Conservation (phyloP, 2,329 filamentous ascomycete genomes). For the Aspergillus brunneoviolaceus region DNA sequence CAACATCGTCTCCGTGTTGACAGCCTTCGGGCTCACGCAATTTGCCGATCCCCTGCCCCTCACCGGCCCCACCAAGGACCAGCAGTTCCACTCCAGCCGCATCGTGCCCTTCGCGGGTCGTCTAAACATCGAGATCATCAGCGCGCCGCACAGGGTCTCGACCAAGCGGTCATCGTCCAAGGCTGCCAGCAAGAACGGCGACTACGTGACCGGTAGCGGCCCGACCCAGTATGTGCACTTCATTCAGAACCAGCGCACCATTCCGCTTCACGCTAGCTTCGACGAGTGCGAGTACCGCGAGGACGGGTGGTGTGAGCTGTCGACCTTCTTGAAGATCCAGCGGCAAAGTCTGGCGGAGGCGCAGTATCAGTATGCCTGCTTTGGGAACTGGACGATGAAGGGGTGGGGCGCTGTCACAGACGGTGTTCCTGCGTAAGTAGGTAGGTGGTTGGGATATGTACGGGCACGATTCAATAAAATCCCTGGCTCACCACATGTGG, state of each 20-base stretch:
- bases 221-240: constrained; percentile 72
- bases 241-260: constrained; percentile 69
- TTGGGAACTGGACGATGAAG: constrained; percentile 40
- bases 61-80: constrained; percentile 39
- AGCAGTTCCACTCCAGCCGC: constrained; percentile 65
- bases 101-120: constrained; percentile 71
- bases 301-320: constrained; percentile 76
- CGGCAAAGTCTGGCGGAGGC: constrained; percentile 58
- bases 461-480: too few species aligned
- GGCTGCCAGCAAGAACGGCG: background rate
- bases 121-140: constrained; percentile 72
- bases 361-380: constrained; percentile 65
- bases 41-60: constrained; percentile 61
- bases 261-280: constrained; percentile 67
- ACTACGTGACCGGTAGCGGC: background rate
- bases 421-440: too few species aligned
- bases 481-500: too few species aligned
- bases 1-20: constrained; percentile 68
- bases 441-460: too few species aligned
- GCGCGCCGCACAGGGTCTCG: constrained; percentile 62
- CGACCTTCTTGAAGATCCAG: constrained; percentile 65
- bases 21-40: constrained; percentile 70
- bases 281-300: constrained; percentile 63
- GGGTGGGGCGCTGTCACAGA: too few species aligned
- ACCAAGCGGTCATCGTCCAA: constrained; percentile 37